A percentile compares a stretch with the other conserved stretches of the same genome.
Conservation (phyloP, 768 basidiomycete species). For the Lentinus brumalis region DNA sequence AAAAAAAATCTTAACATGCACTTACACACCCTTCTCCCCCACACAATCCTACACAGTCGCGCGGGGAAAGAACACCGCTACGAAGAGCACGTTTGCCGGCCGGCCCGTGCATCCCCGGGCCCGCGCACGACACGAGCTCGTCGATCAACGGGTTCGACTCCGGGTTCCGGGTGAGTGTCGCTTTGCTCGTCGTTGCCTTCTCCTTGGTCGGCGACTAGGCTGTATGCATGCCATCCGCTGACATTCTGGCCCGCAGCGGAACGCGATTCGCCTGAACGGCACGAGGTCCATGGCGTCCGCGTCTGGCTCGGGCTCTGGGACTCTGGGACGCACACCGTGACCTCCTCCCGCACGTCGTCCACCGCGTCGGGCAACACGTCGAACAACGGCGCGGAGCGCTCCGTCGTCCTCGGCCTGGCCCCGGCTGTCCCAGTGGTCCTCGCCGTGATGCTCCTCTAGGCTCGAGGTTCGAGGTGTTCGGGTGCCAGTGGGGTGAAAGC, state of each 20-base stretch:
- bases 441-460: slow-evolving; percentile 21
- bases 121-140: slow-evolving; percentile 47
- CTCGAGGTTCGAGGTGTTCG: no score
- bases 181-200: background rate
- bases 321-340: slow-evolving; percentile 15
- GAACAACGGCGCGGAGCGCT: slow-evolving; percentile 14
- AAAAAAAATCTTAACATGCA: no score
- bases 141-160: slow-evolving; percentile 64
- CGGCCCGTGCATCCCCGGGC: slow-evolving; percentile 53
- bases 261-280: slow-evolving; percentile 58
- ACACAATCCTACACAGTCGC: no score
- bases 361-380: slow-evolving; percentile 7
- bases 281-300: slow-evolving; percentile 34
- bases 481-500: no score
- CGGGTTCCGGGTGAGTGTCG: slow-evolving; percentile 38
- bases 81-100: slow-evolving; percentile 59
- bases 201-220: background rate
- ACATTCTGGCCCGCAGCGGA: slow-evolving; percentile 43
- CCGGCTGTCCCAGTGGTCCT: slow-evolving; percentile 16
- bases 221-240: no score
- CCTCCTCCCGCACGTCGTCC: slow-evolving; percentile 15
- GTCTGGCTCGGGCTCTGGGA: no score
- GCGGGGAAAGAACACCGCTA: slow-evolving; percentile 54
- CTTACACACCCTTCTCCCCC: background rate
- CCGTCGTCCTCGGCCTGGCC: slow-evolving; percentile 14